Evolutionary conservation across 2,329 filamentous ascomycete species (phyloP).

Genomic region (Gyromitra esculenta): DNA sequence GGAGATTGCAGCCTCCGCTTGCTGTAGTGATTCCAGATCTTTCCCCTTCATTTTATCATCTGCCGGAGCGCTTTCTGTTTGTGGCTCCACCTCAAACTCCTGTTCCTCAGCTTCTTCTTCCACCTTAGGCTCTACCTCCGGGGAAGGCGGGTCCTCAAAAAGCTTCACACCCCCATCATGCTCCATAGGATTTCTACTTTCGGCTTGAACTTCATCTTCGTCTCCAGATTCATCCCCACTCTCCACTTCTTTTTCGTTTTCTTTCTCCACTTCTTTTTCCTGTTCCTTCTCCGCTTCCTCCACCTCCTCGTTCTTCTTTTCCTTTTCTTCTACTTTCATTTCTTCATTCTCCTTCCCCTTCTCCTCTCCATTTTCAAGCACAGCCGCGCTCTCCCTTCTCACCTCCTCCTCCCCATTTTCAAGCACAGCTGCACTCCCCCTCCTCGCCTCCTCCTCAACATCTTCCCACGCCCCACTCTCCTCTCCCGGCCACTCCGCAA

Average conservation of each 20-base stretch:
- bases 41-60: not conserved
- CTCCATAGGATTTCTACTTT: slow-evolving; percentile 40
- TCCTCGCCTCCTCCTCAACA: slow-evolving; percentile 33
- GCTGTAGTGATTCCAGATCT: not conserved
- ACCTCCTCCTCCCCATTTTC: slow-evolving; percentile 5
- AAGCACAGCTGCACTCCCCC: slow-evolving; percentile 4
- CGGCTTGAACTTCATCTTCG: slow-evolving; percentile 35
- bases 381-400: not conserved
- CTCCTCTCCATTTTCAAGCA: not conserved
- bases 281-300: not conserved
- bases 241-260: not conserved
- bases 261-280: not conserved
- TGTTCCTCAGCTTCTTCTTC: slow-evolving; percentile 31
- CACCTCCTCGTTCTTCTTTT: not conserved
- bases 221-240: not conserved
- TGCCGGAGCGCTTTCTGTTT: not conserved
- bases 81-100: not conserved
- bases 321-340: not conserved
- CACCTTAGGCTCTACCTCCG: not conserved
- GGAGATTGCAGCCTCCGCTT: not conserved
- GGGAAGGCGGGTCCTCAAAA: slow-evolving; percentile 20
- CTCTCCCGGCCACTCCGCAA: slow-evolving; percentile 40
- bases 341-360: not conserved
- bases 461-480: slow-evolving; percentile 41
- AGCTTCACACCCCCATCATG: slow-evolving; percentile 29